These are phyloP conservation scores for Cyberlindnera petersonii DNA, from an alignment of 805 yeast genomes.

Conservation along the genomic window DNA sequence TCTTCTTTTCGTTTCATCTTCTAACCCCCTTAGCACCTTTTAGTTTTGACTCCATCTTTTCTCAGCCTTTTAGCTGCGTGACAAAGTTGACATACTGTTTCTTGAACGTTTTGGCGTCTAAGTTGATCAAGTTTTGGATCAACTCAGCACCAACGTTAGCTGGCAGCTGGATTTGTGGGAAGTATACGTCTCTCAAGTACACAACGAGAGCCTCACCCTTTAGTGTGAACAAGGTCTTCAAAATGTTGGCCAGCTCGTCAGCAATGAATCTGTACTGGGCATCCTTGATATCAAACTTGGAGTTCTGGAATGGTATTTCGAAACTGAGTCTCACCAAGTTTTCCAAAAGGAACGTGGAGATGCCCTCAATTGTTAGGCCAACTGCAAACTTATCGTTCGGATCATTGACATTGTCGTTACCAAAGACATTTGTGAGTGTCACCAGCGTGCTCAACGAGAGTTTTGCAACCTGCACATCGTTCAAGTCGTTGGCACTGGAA, in stretches of 20 bases:
- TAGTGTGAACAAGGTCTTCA: slow-evolving; percentile 56
- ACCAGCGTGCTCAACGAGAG: slow-evolving; percentile 65
- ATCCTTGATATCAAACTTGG: slow-evolving; percentile 63
- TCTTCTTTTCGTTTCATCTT: too few species aligned
- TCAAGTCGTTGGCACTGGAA: slow-evolving; percentile 57
- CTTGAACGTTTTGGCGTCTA: slow-evolving; percentile 62
- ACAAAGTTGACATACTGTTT: slow-evolving; percentile 58
- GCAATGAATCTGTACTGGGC: slow-evolving; percentile 75
- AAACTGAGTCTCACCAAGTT: slow-evolving; percentile 64
- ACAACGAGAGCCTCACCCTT: slow-evolving; percentile 45
- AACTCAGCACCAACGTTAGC: slow-evolving; percentile 56
- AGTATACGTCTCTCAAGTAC: slow-evolving; percentile 49
- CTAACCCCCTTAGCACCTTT: not conserved
- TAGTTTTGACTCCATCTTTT: not conserved
- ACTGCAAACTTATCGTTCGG: slow-evolving; percentile 50
- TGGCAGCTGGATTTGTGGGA: slow-evolving; percentile 56
- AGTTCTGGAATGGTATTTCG: slow-evolving; percentile 74
- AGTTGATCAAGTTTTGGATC: slow-evolving; percentile 50
- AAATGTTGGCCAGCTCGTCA: slow-evolving; percentile 66
- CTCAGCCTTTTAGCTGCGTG: slow-evolving; percentile 26
- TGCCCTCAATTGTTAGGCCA: slow-evolving; percentile 55
- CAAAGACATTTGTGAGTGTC: slow-evolving; percentile 59
- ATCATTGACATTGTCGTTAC: slow-evolving; percentile 65
- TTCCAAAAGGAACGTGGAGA: slow-evolving; percentile 65
- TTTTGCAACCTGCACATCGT: slow-evolving; percentile 64